Evolutionary conservation across 495 filamentous ascomycete genomes (phyloP).

Genomic region (Cercophora samala): DNA sequence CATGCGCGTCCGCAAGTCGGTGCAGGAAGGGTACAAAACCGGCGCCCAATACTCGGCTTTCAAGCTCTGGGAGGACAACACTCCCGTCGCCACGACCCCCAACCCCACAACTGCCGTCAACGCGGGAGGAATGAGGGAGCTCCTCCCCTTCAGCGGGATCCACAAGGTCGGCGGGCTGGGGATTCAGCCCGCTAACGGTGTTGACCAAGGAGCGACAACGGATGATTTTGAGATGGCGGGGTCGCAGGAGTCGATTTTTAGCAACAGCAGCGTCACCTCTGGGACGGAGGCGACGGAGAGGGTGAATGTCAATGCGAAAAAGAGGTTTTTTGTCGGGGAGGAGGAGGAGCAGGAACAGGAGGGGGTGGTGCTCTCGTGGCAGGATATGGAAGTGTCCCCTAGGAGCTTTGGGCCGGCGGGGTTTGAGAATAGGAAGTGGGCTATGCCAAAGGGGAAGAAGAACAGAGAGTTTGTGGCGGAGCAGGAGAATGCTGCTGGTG

Average conservation of each 20-base stretch:
- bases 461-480: slow-evolving; percentile 19
- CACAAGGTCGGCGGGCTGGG: slow-evolving; percentile 59
- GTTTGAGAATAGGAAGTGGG: slow-evolving; percentile 36
- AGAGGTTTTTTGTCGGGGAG: slow-evolving; percentile 33
- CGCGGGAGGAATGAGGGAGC: slow-evolving; percentile 42
- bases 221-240: slow-evolving; percentile 20
- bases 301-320: slow-evolving; percentile 34
- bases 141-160: slow-evolving; percentile 75
- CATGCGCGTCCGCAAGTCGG: slow-evolving; percentile 87
- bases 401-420: slow-evolving; percentile 32
- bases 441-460: slow-evolving; percentile 30
- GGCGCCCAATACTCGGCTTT: slow-evolving; percentile 47
- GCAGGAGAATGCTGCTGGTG: slow-evolving; percentile 35
- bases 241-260: slow-evolving; percentile 39
- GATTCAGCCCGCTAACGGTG: slow-evolving; percentile 36
- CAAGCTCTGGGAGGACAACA: slow-evolving; percentile 42
- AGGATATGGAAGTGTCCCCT: slow-evolving; percentile 16
- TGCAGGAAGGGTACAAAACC: slow-evolving; percentile 90
- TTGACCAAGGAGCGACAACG: background rate
- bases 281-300: slow-evolving; percentile 7
- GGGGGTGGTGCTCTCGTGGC: background rate
- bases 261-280: slow-evolving; percentile 22
- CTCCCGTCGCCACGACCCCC: slow-evolving; percentile 6
- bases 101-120: background rate
- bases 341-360: slow-evolving; percentile 19